These are phyloP conservation scores for Coemansia aciculifera DNA, from an alignment of 192 early-diverging fungal genomes.

Conservation along the genomic window DNA sequence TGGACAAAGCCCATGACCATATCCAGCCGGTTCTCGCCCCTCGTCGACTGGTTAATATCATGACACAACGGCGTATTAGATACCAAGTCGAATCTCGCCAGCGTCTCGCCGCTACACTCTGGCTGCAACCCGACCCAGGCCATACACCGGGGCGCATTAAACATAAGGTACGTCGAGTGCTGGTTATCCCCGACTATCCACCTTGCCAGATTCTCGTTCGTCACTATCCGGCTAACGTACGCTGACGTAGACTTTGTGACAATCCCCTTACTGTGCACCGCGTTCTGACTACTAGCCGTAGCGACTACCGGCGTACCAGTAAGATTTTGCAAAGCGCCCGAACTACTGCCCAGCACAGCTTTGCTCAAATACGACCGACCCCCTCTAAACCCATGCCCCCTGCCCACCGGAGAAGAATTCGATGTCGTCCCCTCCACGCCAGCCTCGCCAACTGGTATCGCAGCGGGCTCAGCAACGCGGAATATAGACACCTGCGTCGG, in stretches of 20 bases:
- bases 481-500: constrained; percentile 38
- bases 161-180: constrained; percentile 27
- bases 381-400: constrained; percentile 27
- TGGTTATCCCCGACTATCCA: constrained; percentile 19
- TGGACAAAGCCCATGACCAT: constrained; percentile 81
- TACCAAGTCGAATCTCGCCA: constrained; percentile 76
- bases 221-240: constrained; percentile 69
- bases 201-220: constrained; percentile 66
- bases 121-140: constrained; percentile 42
- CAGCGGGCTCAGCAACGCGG: not conserved
- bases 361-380: constrained; percentile 19
- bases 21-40: constrained; percentile 72
- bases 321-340: not conserved
- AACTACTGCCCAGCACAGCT: not conserved
- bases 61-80: constrained; percentile 80
- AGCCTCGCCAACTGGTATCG: not conserved
- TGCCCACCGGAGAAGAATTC: not conserved
- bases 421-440: constrained; percentile 8
- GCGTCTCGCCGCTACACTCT: constrained; percentile 57
- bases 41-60: constrained; percentile 76
- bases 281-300: not conserved
- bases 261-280: constrained; percentile 62
- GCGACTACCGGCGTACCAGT: not conserved
- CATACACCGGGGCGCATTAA: constrained; percentile 39
- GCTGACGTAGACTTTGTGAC: constrained; percentile 75